These are phyloP conservation scores for Silene latifolia DNA, from an alignment of 148 eudicot species.

Conservation along the genomic window DNA sequence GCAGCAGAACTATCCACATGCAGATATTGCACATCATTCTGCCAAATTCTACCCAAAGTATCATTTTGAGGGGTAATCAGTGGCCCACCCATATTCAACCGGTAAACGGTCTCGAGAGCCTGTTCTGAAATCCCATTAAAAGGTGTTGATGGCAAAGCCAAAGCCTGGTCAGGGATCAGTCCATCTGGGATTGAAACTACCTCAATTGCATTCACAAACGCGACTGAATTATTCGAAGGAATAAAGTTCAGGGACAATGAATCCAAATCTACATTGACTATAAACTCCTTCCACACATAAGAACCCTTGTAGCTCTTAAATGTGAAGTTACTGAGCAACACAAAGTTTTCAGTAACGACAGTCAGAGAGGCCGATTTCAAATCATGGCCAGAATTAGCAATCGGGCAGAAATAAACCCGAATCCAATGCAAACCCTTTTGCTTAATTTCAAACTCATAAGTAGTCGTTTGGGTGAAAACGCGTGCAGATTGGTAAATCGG, in stretches of 20 bases:
- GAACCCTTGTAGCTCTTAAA: conserved; percentile 55
- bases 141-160: conserved; percentile 46
- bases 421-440: conserved; percentile 89
- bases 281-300: conserved; percentile 73
- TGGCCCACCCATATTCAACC: conserved; percentile 95
- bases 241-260: conserved; percentile 55
- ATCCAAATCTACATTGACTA: conserved; percentile 68
- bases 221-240: conserved; percentile 79
- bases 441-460: conserved; percentile 60
- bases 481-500: conserved; percentile 71
- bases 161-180: conserved; percentile 62
- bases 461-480: conserved; percentile 43
- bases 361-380: conserved; percentile 56
- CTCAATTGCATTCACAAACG: conserved; percentile 91
- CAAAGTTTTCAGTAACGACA: conserved; percentile 85
- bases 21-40: conserved; percentile 69
- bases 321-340: conserved; percentile 75
- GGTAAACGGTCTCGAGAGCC: conserved; percentile 75
- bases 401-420: conserved; percentile 76
- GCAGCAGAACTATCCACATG: conserved; percentile 81
- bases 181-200: conserved; percentile 75
- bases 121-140: conserved; percentile 51
- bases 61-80: conserved; percentile 77
- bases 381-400: conserved; percentile 44
- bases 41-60: conserved; percentile 90